These are phyloP conservation scores for Torulaspora pretoriensis DNA, from an alignment of 1,139 yeast genomes.

Conservation along the genomic window DNA sequence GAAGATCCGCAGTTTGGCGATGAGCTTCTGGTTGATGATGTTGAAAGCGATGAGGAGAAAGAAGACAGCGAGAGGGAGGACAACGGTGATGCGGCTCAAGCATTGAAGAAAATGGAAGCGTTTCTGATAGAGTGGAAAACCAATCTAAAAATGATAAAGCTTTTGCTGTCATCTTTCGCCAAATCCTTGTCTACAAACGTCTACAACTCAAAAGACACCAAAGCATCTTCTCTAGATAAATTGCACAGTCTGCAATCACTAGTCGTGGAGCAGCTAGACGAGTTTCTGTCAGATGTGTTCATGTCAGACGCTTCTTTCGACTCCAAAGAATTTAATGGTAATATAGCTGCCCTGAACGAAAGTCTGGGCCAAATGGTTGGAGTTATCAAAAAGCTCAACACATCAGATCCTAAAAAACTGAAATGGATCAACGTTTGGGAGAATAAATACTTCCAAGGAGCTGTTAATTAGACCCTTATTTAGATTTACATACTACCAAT, in stretches of 20 bases:
- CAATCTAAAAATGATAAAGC: constrained; percentile 52
- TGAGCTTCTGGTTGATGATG: constrained; percentile 37
- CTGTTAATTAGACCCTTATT: background rate
- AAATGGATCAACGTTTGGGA: constrained; percentile 37
- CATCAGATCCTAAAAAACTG: constrained; percentile 26
- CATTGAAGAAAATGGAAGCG: constrained; percentile 38
- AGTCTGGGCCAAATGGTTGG: constrained; percentile 19
- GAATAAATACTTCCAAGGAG: constrained; percentile 25
- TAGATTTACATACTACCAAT: constrained; percentile 43
- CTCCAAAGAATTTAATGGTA: constrained; percentile 19
- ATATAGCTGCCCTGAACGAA: constrained; percentile 17
- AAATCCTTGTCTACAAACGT: constrained; percentile 48
- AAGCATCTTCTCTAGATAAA: constrained; percentile 28
- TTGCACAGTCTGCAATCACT: constrained; percentile 33
- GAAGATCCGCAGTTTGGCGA: constrained; percentile 52
- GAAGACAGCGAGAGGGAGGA: constrained; percentile 37
- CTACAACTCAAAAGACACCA: constrained; percentile 21
- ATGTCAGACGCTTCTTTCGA: constrained; percentile 29
- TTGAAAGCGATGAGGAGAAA: constrained; percentile 35
- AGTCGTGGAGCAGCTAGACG: constrained; percentile 36
- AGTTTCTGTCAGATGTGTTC: constrained; percentile 36
- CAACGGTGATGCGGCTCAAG: constrained; percentile 32
- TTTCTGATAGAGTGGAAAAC: constrained; percentile 48
- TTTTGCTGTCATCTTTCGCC: constrained; percentile 50
- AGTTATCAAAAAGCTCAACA: constrained; percentile 26